Evolutionary conservation across 371 early-diverging fungal genomes (phyloP).

Genomic region (Umbelopsis sp.): DNA sequence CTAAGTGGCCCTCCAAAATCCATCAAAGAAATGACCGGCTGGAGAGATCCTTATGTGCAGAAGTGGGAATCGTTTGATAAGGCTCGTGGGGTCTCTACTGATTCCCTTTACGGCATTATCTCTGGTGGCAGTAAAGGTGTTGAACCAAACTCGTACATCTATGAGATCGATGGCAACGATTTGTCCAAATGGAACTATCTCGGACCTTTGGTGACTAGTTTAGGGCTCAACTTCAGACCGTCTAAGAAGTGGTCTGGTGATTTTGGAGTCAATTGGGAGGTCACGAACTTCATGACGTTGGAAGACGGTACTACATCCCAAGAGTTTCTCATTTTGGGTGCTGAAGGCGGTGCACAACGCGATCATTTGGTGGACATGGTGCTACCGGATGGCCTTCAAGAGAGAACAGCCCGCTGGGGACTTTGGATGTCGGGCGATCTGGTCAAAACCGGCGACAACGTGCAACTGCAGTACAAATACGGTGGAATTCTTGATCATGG

Average conservation of each 20-base stretch:
- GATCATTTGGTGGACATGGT: too few species aligned
- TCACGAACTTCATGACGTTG: constrained; percentile 8
- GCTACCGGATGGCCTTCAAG: too few species aligned
- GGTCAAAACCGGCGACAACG: too few species aligned
- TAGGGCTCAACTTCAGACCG: not conserved
- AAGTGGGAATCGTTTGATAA: too few species aligned
- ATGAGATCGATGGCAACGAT: not conserved
- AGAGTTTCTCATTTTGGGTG: not conserved
- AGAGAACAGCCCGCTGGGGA: too few species aligned
- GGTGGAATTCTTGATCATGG: constrained; percentile 15
- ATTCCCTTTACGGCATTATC: not conserved
- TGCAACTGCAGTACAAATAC: too few species aligned
- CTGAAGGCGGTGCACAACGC: not conserved
- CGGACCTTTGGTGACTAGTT: not conserved
- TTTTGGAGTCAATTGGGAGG: constrained; percentile 18
- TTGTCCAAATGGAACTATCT: constrained; percentile 6
- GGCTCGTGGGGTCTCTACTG: too few species aligned
- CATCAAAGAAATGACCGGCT: constrained; percentile 14
- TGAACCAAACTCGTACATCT: not conserved
- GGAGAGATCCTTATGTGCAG: constrained; percentile 1
- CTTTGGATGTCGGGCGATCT: too few species aligned
- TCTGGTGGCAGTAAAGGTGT: constrained; percentile 3
- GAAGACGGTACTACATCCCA: not conserved
- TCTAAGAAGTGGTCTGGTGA: constrained; percentile 16
- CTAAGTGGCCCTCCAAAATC: not conserved